Percentiles rank a stretch among this genome's conserved stretches.
Evolutionary conservation across 352 stramenopile genomes (phyloP).

Genomic region (Phytopythium boreale): DNA sequence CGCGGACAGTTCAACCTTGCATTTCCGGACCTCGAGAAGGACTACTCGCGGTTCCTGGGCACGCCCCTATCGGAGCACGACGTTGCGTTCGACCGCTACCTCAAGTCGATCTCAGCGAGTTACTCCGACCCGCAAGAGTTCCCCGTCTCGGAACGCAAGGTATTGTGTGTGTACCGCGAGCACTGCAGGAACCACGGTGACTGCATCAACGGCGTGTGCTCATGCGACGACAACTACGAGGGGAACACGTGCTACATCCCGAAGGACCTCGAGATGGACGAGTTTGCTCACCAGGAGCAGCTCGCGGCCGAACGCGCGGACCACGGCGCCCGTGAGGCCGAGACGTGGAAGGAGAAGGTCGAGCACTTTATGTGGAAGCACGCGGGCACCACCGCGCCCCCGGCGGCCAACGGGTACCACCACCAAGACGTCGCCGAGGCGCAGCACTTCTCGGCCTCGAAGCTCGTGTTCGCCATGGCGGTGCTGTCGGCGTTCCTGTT

Average conservation of each 20-base stretch:
- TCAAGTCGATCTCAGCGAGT: constrained; percentile 58
- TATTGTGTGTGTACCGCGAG: constrained; percentile 73
- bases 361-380: constrained; percentile 54
- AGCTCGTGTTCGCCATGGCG: constrained; percentile 35
- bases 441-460: constrained; percentile 27
- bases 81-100: constrained; percentile 62
- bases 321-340: constrained; percentile 22
- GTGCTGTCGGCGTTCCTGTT: constrained; percentile 43
- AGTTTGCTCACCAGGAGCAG: constrained; percentile 20
- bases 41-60: constrained; percentile 57
- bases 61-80: constrained; percentile 59
- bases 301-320: constrained; percentile 18
- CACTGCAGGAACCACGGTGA: constrained; percentile 81
- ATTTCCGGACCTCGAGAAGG: constrained; percentile 59
- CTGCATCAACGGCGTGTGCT: constrained; percentile 78
- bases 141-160: constrained; percentile 29
- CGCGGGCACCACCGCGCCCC: constrained; percentile 13
- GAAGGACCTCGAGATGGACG: constrained; percentile 42
- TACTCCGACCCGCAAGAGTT: constrained; percentile 46
- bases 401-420: neutral
- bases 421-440: constrained; percentile 13
- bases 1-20: constrained; percentile 68
- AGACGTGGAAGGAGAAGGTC: constrained; percentile 65
- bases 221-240: constrained; percentile 71
- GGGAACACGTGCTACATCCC: constrained; percentile 81